These are phyloP conservation scores for Pythium apleroticum DNA, from an alignment of 352 stramenopile genomes.

Conservation along the genomic window DNA sequence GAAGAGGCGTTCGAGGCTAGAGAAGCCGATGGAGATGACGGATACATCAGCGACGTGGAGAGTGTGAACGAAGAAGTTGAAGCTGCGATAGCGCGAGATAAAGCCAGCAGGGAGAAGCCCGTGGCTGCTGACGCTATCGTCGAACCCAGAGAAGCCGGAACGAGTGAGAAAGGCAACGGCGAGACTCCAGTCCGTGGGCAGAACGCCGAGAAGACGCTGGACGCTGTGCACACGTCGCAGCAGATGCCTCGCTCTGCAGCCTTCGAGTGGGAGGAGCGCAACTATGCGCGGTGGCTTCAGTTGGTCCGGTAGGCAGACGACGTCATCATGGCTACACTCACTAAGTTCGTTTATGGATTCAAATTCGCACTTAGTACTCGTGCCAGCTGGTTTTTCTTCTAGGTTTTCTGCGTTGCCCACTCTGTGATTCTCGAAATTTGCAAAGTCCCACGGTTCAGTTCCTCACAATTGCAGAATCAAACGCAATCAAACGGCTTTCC, in stretches of 20 bases:
- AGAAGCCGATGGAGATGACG: background rate
- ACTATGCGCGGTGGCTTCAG: conserved; percentile 25
- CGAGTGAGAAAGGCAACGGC: background rate
- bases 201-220: background rate
- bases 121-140: background rate
- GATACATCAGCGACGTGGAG: background rate
- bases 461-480: background rate
- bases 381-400: conserved; percentile 5
- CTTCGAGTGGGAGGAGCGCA: conserved; percentile 26
- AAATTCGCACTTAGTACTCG: background rate
- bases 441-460: background rate
- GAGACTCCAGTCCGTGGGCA: background rate
- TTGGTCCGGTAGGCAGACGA: conserved; percentile 5
- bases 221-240: no score
- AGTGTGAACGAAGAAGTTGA: conserved; percentile 4
- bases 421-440: background rate
- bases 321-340: background rate
- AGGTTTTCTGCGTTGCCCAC: background rate
- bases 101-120: background rate
- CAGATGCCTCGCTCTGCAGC: background rate
- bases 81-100: conserved; percentile 3
- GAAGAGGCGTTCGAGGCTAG: background rate
- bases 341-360: background rate
- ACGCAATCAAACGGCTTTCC: background rate
- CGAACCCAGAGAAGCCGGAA: background rate